A percentile compares a stretch with the other conserved stretches of the same genome.
phyloP scores from a whole-genome alignment of 306 rosid species.

The Psophocarpus tetragonolobus region DNA sequence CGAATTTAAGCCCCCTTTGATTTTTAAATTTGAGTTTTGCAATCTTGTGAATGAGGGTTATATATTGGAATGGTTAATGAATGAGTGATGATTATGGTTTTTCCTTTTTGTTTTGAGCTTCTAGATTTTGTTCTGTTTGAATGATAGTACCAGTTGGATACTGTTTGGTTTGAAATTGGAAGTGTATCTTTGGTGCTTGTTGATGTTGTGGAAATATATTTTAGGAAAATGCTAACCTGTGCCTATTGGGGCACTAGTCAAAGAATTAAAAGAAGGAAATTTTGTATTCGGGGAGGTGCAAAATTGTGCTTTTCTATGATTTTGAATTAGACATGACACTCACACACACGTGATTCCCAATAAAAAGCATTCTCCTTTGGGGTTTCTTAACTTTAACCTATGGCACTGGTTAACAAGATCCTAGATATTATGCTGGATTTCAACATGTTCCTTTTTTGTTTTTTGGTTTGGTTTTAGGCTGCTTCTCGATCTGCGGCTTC shows the following conservation, averaged over 20 bases:
- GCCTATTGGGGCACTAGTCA: too few species aligned
- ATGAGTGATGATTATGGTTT: background rate
- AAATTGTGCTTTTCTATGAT: too few species aligned
- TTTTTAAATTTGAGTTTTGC: background rate
- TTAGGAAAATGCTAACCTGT: too few species aligned
- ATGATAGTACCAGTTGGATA: background rate
- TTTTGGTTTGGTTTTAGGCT: conserved; percentile 44
- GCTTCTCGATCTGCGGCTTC: conserved; percentile 48
- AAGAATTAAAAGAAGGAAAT: too few species aligned
- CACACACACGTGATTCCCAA: too few species aligned
- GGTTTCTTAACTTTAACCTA: too few species aligned
- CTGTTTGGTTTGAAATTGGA: background rate
- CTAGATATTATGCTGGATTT: background rate
- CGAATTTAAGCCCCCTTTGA: background rate
- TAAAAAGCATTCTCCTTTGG: too few species aligned
- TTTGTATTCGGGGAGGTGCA: too few species aligned
- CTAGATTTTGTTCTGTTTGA: background rate
- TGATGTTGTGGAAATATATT: background rate
- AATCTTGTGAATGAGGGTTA: background rate
- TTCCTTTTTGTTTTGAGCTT: background rate
- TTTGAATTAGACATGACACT: too few species aligned
- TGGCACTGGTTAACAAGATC: too few species aligned
- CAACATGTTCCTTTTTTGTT: background rate
- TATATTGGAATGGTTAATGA: background rate
- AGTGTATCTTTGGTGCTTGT: background rate